These are phyloP conservation scores for Umbellularia californica DNA, from an alignment of 164 flowering plant species.

Conservation along the genomic window DNA sequence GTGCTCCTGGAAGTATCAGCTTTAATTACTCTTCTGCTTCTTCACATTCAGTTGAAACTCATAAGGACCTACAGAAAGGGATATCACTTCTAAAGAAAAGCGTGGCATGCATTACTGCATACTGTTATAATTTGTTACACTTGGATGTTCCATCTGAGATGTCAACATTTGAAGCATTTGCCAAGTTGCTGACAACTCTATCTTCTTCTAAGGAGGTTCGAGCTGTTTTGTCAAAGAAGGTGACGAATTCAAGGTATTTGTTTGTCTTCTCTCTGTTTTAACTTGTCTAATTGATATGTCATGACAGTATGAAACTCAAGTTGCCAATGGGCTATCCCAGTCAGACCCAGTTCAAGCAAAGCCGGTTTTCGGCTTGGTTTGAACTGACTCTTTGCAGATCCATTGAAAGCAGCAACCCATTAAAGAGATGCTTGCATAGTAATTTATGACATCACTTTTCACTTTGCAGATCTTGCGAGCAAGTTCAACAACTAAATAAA, in stretches of 20 bases:
- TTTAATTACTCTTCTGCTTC: conserved; percentile 80
- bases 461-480: conserved; percentile 66
- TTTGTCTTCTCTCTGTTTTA: neutral
- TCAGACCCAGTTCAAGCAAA: neutral
- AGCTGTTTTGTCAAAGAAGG: conserved; percentile 61
- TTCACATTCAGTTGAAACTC: conserved; percentile 75
- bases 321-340: no score
- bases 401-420: neutral
- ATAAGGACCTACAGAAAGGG: conserved; percentile 93
- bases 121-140: conserved; percentile 71
- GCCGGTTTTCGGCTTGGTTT: neutral
- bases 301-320: no score
- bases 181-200: conserved; percentile 69
- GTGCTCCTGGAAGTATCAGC: conserved; percentile 60
- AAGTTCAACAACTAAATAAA: conserved; percentile 69
- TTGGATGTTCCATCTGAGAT: conserved; percentile 74
- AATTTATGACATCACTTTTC: neutral
- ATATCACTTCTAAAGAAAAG: conserved; percentile 94
- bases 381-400: neutral
- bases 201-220: conserved; percentile 89
- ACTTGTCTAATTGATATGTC: neutral
- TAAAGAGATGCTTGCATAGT: no score
- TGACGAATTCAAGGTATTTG: conserved; percentile 72
- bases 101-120: conserved; percentile 91
- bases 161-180: conserved; percentile 93